phyloP scores from a whole-genome alignment of 75 land plant genomes.

The Picea sitchensis region DNA sequence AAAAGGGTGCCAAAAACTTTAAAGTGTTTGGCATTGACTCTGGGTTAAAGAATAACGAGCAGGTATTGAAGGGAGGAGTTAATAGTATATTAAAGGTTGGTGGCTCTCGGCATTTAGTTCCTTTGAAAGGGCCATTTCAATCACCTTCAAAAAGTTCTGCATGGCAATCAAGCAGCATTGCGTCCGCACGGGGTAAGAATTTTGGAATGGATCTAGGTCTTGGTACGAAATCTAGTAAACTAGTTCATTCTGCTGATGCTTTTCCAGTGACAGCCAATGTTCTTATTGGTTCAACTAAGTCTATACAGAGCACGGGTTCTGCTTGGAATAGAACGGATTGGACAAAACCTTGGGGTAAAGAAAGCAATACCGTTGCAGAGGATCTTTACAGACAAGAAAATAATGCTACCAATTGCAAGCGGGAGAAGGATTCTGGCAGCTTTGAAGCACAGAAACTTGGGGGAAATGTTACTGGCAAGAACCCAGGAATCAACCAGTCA shows the following conservation, averaged over 20 bases:
- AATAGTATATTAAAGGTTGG: constrained; percentile 20
- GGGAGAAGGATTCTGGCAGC: neutral
- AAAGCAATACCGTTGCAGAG: neutral
- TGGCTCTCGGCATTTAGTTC: constrained; percentile 41
- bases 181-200: constrained; percentile 40
- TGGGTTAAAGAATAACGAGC: constrained; percentile 4
- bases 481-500: neutral
- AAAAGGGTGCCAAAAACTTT: constrained; percentile 11
- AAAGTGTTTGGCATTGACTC: constrained; percentile 20
- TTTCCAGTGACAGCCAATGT: constrained; percentile 17
- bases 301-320: neutral
- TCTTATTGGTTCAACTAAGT: neutral
- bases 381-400: constrained; percentile 4
- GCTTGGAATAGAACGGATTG: constrained; percentile 11
- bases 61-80: constrained; percentile 19
- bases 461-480: neutral
- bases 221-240: constrained; percentile 29
- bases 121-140: constrained; percentile 49
- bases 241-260: constrained; percentile 12
- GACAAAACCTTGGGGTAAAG: constrained; percentile 8
- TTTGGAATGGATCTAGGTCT: constrained; percentile 5
- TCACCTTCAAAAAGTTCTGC: constrained; percentile 48
- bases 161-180: constrained; percentile 20
- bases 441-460: neutral
- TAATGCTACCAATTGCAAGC: neutral